Conservation (phyloP, 73 alveolate genomes). For the Tetrahymena borealis region DNA sequence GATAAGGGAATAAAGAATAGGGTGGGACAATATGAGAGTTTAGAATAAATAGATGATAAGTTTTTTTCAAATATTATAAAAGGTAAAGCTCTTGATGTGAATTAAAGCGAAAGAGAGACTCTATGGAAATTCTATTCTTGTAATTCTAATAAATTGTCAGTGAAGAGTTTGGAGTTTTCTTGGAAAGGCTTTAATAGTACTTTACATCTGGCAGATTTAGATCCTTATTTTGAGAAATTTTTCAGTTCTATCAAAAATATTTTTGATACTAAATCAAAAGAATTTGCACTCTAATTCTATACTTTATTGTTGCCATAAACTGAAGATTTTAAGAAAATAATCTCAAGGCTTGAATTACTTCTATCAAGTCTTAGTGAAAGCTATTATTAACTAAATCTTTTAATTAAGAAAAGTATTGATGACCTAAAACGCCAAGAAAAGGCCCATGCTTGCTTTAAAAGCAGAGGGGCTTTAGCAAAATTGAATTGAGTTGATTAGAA, state of each 20-base stretch:
- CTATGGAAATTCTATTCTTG: conserved; percentile 6
- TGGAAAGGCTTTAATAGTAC: conserved; percentile 36
- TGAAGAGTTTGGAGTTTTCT: conserved; percentile 7
- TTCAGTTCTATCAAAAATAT: conserved; percentile 2
- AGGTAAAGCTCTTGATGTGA: conserved; percentile 5
- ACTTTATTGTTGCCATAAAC: conserved; percentile 12
- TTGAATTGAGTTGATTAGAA: background rate
- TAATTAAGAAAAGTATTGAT: background rate
- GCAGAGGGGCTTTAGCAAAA: background rate
- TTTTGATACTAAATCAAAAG: conserved; percentile 2
- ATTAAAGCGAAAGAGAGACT: conserved; percentile 5
- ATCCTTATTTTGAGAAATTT: conserved; percentile 21
- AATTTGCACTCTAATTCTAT: conserved; percentile 7
- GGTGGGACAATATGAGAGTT: no score
- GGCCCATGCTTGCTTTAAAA: background rate
- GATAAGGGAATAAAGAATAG: no score
- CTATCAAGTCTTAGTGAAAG: background rate
- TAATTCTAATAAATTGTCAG: conserved; percentile 19
- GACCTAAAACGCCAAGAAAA: background rate
- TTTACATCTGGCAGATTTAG: background rate
- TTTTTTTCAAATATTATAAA: background rate
- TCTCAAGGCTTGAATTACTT: background rate
- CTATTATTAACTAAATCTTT: background rate
- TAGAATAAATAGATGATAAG: background rate
- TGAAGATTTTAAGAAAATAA: conserved; percentile 13